Base-by-base conservation (phyloP, 495 filamentous ascomycete species). In the Aspergillus steynii region DNA sequence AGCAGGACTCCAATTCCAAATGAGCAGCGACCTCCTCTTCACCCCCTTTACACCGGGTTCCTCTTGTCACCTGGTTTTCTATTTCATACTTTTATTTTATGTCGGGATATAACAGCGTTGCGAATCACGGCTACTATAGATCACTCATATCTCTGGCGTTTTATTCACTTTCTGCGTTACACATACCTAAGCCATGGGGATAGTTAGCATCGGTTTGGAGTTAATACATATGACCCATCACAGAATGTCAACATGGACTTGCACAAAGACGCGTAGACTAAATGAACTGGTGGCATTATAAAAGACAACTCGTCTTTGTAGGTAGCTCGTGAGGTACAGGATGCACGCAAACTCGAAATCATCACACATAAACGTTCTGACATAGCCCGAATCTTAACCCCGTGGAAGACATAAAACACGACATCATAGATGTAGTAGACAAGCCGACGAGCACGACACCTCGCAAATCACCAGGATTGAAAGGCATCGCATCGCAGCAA, bases 1-100 rank as follows among this genome's bases (percentile, higher is more conserved):
- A 70, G 81, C 53, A 81, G 70, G 60, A 72, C 68, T 49, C 80
- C 62, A 54, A 32, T 5, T 46, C 45, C n/a, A 62, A 54, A 62
- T 56, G 47, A 63, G 37, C 2, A 32, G 9, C 28, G 27, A 32
- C 46, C 29, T 7, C 25, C 20, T 29, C 37, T 53, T 31, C 37
- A 20, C 20, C 15, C 48, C 31, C 28, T 50, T 46, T 32, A 29
- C 20, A 49, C 27, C 3, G 31, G 34, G 28, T 37, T 50, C 5
- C 28, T 52, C 28, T 59, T 29, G 28, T 46, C 1, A 14, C n/a
- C 7, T 25, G n/a, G 28, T 56, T 55, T 48, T 47, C 10, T 29
- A 37, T 52, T 6, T 45, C 15, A 25, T 60, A 34, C 50, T 46
- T 55, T 29, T 25, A 2, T 46, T 59, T 25, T 14, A 45, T 54